A percentile compares a stretch with the other conserved stretches of the same genome.
phyloP scores from a whole-genome alignment of 1,284 basidiomycete genomes.

The Irpex rosettiformis region DNA sequence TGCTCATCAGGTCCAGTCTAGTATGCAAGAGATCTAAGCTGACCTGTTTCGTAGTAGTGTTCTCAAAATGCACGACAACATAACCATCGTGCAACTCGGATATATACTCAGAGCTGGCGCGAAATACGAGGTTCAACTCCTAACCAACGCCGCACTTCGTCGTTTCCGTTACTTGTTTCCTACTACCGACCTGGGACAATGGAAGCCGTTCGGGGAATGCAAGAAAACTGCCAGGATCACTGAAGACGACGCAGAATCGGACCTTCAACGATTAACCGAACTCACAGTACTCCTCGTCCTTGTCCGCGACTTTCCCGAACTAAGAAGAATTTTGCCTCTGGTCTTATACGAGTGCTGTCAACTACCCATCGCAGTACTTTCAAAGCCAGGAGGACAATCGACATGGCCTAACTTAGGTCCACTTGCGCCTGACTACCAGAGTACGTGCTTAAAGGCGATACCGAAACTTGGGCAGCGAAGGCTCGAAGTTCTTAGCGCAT shows the following conservation, averaged over 20 bases:
- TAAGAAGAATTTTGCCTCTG: neutral
- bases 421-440: neutral
- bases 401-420: neutral
- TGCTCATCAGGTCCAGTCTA: neutral
- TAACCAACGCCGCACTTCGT: neutral
- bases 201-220: neutral
- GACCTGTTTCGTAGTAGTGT: neutral
- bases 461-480: neutral
- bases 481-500: neutral
- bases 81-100: neutral
- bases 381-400: neutral
- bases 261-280: neutral
- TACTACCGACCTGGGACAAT: neutral
- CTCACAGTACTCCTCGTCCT: neutral
- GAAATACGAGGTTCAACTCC: neutral
- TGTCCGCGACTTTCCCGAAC: neutral
- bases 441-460: neutral
- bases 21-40: neutral
- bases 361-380: neutral
- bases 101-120: neutral
- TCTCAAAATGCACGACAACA: neutral
- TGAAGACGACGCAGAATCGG: neutral
- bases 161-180: neutral
- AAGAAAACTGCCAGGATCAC: neutral
- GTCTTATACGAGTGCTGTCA: neutral